These are phyloP conservation scores for Cystobasidiaceae sp. DNA, from an alignment of 1,284 basidiomycete species.

Conservation along the genomic window DNA sequence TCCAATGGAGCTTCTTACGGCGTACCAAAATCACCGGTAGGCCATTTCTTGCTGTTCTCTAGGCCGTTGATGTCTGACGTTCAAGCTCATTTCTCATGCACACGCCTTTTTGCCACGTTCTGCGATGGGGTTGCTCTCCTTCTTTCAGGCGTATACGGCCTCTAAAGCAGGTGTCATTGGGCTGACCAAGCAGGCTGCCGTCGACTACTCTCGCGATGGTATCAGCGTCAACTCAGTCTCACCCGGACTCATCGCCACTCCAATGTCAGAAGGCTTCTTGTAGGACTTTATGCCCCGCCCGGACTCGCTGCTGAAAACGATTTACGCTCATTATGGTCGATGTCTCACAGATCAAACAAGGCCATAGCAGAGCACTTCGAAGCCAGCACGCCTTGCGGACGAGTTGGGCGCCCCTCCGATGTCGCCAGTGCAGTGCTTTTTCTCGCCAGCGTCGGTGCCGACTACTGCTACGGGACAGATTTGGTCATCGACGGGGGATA, in stretches of 20 bases:
- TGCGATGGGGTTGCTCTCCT: neutral
- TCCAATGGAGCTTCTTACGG: slow-evolving; percentile 31
- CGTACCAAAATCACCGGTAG: slow-evolving; percentile 29
- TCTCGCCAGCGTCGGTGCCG: slow-evolving; percentile 19
- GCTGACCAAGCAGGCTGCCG: slow-evolving; percentile 11
- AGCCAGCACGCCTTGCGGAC: slow-evolving; percentile 28
- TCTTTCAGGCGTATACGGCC: slow-evolving; percentile 22
- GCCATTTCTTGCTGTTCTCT: neutral
- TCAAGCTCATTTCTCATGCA: neutral
- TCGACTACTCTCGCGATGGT: slow-evolving; percentile 33
- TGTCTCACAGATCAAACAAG: slow-evolving; percentile 18
- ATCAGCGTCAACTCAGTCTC: slow-evolving; percentile 32
- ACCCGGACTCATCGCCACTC: slow-evolving; percentile 9
- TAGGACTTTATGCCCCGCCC: neutral
- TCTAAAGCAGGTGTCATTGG: slow-evolving; percentile 31
- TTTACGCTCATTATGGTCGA: neutral
- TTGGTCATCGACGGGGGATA: slow-evolving; percentile 31
- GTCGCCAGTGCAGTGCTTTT: slow-evolving; percentile 30
- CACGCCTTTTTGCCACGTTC: neutral
- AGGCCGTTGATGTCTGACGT: neutral
- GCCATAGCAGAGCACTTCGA: slow-evolving; percentile 27
- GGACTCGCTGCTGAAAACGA: neutral
- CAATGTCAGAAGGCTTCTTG: neutral
- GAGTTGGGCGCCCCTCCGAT: slow-evolving; percentile 29
- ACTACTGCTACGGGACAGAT: slow-evolving; percentile 34